phyloP scores from a whole-genome alignment of 345 rosid species.

The Barbarea vulgaris region DNA sequence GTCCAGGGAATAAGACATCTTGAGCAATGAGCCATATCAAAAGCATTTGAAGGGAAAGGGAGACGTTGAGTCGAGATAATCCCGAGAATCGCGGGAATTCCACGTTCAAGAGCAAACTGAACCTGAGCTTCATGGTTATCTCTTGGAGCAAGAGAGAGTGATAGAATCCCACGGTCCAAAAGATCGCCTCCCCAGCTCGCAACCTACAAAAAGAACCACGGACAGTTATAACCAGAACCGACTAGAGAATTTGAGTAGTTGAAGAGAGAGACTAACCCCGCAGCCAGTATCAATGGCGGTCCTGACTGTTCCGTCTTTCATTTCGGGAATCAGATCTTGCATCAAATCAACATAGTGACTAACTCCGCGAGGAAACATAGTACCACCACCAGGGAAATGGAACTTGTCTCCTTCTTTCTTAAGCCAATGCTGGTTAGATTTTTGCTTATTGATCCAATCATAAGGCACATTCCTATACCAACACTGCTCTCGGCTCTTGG shows the following conservation, averaged over 20 bases:
- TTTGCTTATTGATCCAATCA: conserved; percentile 94
- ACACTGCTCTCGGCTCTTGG: conserved; percentile 86
- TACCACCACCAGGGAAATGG: conserved; percentile 96
- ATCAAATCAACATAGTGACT: conserved; percentile 86
- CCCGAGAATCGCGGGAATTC: conserved; percentile 98
- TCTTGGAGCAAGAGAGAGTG: conserved; percentile 98
- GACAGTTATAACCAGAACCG: not conserved
- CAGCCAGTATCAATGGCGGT: conserved; percentile 98
- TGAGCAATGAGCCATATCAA: conserved; percentile 99
- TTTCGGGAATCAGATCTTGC: conserved; percentile 90
- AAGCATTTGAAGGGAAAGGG: conserved; percentile 90
- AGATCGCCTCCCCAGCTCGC: conserved; percentile 99
- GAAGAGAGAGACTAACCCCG: conserved; percentile 62
- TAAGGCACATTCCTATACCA: conserved; percentile 99
- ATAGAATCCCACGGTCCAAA: conserved; percentile 78
- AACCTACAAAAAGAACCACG: conserved; percentile 51
- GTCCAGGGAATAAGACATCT: conserved; percentile 99
- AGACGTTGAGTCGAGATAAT: conserved; percentile 94
- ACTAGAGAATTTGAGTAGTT: not conserved
- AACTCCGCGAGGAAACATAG: conserved; percentile 97
- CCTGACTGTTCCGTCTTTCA: conserved; percentile 87
- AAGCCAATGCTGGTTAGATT: conserved; percentile 97
- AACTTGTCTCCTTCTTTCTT: conserved; percentile 93
- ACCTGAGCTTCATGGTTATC: conserved; percentile 99
- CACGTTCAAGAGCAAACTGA: conserved; percentile 96